A percentile compares a stretch with the other conserved stretches of the same genome.
These are phyloP conservation scores for Claviceps quebecensis DNA, from an alignment of 2,329 filamentous ascomycete species.

Conservation along the genomic window DNA sequence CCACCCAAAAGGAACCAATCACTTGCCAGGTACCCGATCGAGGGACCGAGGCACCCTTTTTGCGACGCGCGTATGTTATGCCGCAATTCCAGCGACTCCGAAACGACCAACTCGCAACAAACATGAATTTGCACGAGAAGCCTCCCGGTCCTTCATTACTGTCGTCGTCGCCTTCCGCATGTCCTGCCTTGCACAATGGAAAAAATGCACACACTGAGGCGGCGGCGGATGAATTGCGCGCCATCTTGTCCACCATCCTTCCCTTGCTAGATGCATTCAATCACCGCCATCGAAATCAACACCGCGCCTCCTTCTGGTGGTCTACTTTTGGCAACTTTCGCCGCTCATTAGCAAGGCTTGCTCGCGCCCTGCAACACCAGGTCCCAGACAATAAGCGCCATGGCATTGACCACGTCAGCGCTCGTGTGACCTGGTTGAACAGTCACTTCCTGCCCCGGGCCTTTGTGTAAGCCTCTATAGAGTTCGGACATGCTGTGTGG, in stretches of 20 bases:
- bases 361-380: constrained; percentile 10
- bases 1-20: too few relatives aligned
- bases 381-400: background rate
- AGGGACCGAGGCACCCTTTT: too few relatives aligned
- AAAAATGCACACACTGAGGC: constrained; percentile 2
- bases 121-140: background rate
- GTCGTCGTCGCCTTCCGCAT: background rate
- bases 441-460: constrained; percentile 19
- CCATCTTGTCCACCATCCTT: constrained; percentile 24
- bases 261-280: constrained; percentile 57
- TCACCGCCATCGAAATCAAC: constrained; percentile 85
- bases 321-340: constrained; percentile 55
- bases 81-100: too few relatives aligned
- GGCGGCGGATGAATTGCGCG: constrained; percentile 9
- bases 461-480: constrained; percentile 18
- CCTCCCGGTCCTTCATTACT: background rate
- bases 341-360: constrained; percentile 45
- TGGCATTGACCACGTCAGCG: constrained; percentile 6
- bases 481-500: too few relatives aligned
- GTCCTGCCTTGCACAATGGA: background rate
- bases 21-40: too few relatives aligned
- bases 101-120: too few relatives aligned
- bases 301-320: constrained; percentile 73
- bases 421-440: constrained; percentile 17
- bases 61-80: too few relatives aligned